phyloP scores from a whole-genome alignment of 2,329 filamentous ascomycete species.

The Albophoma yamanashiensis region DNA sequence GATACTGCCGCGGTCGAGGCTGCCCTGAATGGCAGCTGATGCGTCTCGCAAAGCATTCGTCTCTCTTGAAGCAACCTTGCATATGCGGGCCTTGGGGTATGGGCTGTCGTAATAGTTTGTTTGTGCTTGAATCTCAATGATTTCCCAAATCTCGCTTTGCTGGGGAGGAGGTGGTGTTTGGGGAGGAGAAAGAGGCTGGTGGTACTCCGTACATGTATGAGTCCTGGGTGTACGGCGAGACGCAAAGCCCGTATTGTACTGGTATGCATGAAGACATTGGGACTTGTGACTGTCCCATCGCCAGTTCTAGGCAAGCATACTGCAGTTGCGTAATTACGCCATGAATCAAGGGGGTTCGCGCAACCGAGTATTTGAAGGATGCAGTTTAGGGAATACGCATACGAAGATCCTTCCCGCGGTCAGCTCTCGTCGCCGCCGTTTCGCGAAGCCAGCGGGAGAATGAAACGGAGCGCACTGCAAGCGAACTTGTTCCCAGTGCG shows the following conservation, averaged over 20 bases:
- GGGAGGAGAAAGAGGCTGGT: background rate
- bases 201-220: no score
- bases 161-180: background rate
- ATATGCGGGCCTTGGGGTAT: background rate
- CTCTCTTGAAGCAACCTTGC: background rate
- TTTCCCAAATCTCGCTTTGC: background rate
- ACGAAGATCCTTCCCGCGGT: no score
- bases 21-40: conserved; percentile 10
- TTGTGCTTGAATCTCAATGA: background rate
- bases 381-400: no score
- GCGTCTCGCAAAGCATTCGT: background rate
- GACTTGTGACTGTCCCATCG: background rate
- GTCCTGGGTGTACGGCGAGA: background rate
- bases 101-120: background rate
- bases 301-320: no score
- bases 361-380: no score
- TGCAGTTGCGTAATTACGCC: no score
- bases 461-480: background rate
- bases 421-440: background rate
- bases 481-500: background rate
- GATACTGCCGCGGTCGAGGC: conserved; percentile 11
- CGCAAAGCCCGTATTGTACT: background rate
- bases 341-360: background rate
- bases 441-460: background rate
- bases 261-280: background rate